phyloP scores from a whole-genome alignment of 345 rosid genomes.

The Rubroshorea leprosula region DNA sequence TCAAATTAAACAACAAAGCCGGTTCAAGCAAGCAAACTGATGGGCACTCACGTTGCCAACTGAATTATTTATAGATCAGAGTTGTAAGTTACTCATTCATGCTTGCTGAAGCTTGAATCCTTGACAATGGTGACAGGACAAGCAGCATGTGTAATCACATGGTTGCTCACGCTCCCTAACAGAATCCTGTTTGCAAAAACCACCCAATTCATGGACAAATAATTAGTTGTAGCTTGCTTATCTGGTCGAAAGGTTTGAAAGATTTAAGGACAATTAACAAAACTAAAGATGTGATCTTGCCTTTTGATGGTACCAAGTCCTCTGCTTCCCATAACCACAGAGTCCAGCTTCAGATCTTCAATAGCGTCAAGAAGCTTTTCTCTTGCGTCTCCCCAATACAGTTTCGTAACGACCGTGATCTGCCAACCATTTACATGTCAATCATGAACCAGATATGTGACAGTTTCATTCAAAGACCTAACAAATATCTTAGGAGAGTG shows the following conservation, averaged over 20 bases:
- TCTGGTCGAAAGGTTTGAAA: not conserved
- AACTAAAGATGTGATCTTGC: slow-evolving; percentile 16
- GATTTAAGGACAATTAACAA: not conserved
- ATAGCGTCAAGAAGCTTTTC: slow-evolving; percentile 72
- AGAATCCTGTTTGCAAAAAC: slow-evolving; percentile 51
- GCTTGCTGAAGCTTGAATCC: slow-evolving; percentile 19
- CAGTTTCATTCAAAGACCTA: not conserved
- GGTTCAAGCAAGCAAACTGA: no score
- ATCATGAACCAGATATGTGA: not conserved
- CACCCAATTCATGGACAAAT: not conserved
- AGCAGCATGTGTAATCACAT: slow-evolving; percentile 38
- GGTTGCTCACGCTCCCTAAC: slow-evolving; percentile 64
- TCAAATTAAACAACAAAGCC: not conserved
- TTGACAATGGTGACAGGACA: slow-evolving; percentile 62
- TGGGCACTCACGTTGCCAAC: no score
- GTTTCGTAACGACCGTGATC: slow-evolving; percentile 51
- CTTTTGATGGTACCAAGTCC: slow-evolving; percentile 84
- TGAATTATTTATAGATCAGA: no score
- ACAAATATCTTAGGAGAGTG: not conserved
- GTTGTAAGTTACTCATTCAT: not conserved
- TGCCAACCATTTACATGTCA: not conserved
- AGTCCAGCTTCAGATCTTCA: slow-evolving; percentile 76
- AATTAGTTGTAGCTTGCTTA: not conserved
- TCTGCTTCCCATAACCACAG: slow-evolving; percentile 88
- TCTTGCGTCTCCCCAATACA: slow-evolving; percentile 94